Evolutionary conservation across 2,329 filamentous ascomycete genomes (phyloP).

Genomic region (Trichoderma cornu-damae): DNA sequence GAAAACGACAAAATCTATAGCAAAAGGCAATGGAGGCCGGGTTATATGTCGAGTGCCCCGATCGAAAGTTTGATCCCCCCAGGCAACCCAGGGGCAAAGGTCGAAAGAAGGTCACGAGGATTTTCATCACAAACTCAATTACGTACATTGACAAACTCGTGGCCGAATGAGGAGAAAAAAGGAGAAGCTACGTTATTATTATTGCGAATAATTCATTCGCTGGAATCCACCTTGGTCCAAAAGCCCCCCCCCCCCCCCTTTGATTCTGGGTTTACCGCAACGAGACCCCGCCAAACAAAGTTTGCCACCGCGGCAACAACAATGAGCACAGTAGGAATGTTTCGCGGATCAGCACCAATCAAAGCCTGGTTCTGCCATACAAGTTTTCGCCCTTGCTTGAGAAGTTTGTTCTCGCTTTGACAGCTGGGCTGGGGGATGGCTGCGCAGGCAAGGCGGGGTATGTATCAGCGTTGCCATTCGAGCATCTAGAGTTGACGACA

Average conservation of each 20-base stretch:
- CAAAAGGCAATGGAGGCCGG: too few relatives aligned
- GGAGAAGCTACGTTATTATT: not conserved
- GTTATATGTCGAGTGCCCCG: too few relatives aligned
- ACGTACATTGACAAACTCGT: not conserved
- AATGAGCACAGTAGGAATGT: constrained; percentile 6
- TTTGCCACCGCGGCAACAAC: not conserved
- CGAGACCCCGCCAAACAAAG: constrained; percentile 1
- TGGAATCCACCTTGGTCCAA: not conserved
- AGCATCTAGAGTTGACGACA: constrained; percentile 1
- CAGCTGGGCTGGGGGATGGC: constrained; percentile 16
- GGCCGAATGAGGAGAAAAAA: not conserved
- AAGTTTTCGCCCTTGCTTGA: not conserved
- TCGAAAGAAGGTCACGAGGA: constrained; percentile 8
- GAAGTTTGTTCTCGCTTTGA: constrained; percentile 12
- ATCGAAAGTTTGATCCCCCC: too few relatives aligned
- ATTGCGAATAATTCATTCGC: not conserved
- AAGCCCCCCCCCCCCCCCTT: constrained; percentile 2
- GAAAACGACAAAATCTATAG: too few relatives aligned
- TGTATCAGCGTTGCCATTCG: constrained; percentile 10
- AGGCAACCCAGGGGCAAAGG: too few relatives aligned
- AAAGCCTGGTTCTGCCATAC: not conserved
- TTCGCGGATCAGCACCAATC: constrained; percentile 4
- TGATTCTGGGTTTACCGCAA: not conserved
- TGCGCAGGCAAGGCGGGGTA: constrained; percentile 15
- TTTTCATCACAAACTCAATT: constrained; percentile 1